These are phyloP conservation scores for Sporothrix brasiliensis DNA, from an alignment of 2,329 filamentous ascomycete genomes.

Conservation along the genomic window DNA sequence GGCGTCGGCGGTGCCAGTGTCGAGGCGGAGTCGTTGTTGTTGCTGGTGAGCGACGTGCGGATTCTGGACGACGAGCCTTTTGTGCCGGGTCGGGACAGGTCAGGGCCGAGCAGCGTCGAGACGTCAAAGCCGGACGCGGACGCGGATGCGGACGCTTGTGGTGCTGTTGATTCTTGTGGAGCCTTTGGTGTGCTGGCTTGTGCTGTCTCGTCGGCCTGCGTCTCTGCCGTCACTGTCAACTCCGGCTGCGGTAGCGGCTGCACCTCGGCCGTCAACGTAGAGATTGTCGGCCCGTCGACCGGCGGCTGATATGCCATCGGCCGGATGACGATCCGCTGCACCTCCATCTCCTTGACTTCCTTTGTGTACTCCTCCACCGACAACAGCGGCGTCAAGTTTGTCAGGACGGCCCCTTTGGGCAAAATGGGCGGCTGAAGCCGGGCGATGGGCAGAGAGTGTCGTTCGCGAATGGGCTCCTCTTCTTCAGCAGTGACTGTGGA, in stretches of 20 bases:
- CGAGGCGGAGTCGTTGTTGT: not conserved
- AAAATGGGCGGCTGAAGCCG: not conserved
- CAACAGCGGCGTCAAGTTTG: not conserved
- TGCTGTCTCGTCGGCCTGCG: not conserved
- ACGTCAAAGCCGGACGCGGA: not conserved
- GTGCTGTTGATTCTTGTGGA: not conserved
- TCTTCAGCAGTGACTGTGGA: too few species aligned
- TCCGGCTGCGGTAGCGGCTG: not conserved
- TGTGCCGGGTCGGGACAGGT: not conserved
- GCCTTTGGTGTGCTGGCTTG: not conserved
- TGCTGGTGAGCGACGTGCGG: constrained; percentile 8
- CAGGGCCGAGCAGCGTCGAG: not conserved
- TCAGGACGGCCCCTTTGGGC: not conserved
- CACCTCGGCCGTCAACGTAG: not conserved
- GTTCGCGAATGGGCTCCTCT: not conserved
- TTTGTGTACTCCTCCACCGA: not conserved
- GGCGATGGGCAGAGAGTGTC: not conserved
- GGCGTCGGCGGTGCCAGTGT: constrained; percentile 1
- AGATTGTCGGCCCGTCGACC: too few species aligned
- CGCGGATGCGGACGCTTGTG: not conserved
- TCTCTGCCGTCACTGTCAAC: not conserved
- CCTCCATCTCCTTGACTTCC: constrained; percentile 5
- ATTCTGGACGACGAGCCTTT: not conserved
- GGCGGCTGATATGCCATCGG: too few species aligned
- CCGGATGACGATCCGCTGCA: not conserved